Evolutionary conservation across 2,329 filamentous ascomycete genomes (phyloP).

Genomic region (Clathrospora elynae): DNA sequence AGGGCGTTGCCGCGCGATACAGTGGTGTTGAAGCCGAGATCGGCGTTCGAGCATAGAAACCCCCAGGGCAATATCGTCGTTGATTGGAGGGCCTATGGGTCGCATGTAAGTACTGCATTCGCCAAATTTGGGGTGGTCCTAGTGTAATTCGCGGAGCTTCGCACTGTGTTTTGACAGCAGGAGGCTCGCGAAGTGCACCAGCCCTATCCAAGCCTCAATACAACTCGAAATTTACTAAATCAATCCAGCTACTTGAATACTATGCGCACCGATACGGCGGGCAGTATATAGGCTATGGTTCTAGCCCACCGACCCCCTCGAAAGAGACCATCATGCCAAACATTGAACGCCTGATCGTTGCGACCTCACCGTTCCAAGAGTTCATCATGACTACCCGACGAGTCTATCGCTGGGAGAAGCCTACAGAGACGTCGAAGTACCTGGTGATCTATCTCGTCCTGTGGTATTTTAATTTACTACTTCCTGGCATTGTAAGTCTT

Average conservation of each 20-base stretch:
- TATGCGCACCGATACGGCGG: conserved; percentile 43
- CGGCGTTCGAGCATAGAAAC: conserved; percentile 33
- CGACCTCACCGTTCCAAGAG: conserved; percentile 46
- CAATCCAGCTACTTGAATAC: conserved; percentile 34
- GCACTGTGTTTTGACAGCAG: no score
- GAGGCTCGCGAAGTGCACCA: no score
- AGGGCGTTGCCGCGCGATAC: conserved; percentile 31
- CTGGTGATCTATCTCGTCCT: conserved; percentile 30
- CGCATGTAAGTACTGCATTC: conserved; percentile 29
- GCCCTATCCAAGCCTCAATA: no score
- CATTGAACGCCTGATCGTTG: conserved; percentile 46
- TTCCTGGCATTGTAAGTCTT: conserved; percentile 35
- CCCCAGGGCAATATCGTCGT: conserved; percentile 18
- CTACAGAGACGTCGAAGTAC: conserved; percentile 38
- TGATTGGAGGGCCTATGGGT: conserved; percentile 38
- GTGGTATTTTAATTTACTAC: conserved; percentile 35
- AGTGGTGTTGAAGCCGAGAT: conserved; percentile 23
- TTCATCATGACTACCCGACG: conserved; percentile 42
- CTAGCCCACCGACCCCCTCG: conserved; percentile 35
- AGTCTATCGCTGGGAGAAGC: conserved; percentile 48
- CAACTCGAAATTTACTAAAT: conserved; percentile 6
- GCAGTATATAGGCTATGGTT: conserved; percentile 46
- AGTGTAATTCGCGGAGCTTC: no score
- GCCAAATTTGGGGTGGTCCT: background rate
- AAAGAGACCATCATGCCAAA: conserved; percentile 44